A percentile compares a stretch with the other conserved stretches of the same genome.
These are phyloP conservation scores for Anthracocystis walkeri DNA, from an alignment of 1,284 basidiomycete genomes.

Conservation along the genomic window DNA sequence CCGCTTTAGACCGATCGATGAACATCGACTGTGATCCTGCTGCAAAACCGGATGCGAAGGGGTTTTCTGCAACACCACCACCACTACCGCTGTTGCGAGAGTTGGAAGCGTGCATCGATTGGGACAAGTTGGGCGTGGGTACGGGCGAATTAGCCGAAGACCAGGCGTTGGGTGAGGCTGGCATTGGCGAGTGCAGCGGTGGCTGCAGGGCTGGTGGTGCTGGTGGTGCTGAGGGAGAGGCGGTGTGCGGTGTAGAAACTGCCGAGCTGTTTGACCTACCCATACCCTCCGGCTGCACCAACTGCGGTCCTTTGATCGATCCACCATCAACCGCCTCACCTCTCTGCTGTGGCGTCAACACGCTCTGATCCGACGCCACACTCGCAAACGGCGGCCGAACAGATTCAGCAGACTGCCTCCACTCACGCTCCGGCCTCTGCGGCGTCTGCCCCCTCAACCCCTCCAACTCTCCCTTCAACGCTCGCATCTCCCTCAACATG, in stretches of 20 bases:
- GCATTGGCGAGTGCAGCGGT: constrained; percentile 6
- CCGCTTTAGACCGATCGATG: constrained; percentile 10
- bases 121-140: constrained; percentile 14
- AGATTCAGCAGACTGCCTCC: not conserved
- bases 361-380: constrained; percentile 17
- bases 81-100: not conserved
- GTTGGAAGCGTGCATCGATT: constrained; percentile 11
- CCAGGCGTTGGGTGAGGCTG: constrained; percentile 15
- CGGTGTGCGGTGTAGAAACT: constrained; percentile 1
- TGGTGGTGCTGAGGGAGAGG: not conserved
- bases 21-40: constrained; percentile 31
- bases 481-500: constrained; percentile 46
- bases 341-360: not conserved
- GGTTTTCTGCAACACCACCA: not conserved
- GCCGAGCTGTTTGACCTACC: constrained; percentile 5
- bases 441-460: constrained; percentile 15
- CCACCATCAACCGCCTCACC: not conserved
- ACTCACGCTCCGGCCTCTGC: constrained; percentile 3
- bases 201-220: not conserved
- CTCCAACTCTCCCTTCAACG: constrained; percentile 37
- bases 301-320: not conserved
- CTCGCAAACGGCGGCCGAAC: constrained; percentile 14
- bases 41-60: constrained; percentile 5
- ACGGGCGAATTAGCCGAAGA: constrained; percentile 8
- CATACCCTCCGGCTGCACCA: constrained; percentile 5